Percentiles rank a stretch among this genome's conserved stretches.
Conservation (phyloP, 495 filamentous ascomycete genomes). For the Annulohypoxylon maeteangense region DNA sequence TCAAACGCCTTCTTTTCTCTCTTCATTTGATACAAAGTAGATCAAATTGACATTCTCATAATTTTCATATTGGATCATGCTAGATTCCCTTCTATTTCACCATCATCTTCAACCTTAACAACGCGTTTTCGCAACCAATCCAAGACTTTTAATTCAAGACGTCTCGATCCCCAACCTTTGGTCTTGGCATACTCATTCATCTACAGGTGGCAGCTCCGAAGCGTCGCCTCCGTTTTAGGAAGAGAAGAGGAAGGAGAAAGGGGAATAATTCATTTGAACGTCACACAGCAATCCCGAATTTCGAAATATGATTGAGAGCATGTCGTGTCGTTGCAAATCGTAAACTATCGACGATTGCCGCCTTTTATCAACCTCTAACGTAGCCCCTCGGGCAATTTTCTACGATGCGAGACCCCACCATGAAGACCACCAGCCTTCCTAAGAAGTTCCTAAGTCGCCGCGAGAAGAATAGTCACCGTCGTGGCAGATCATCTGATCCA, state of each 20-base stretch:
- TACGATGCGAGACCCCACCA: conserved; percentile 46
- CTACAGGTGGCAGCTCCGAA: conserved; percentile 1
- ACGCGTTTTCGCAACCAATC: not conserved
- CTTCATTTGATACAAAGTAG: not conserved
- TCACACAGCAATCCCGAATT: conserved; percentile 7
- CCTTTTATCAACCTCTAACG: conserved; percentile 7
- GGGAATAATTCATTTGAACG: not conserved
- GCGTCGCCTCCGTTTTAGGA: not conserved
- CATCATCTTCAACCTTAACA: conserved; percentile 43
- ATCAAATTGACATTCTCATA: not conserved
- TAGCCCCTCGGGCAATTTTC: conserved; percentile 33
- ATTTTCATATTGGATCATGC: conserved; percentile 28
- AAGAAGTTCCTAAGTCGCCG: conserved; percentile 75
- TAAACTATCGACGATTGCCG: conserved; percentile 25
- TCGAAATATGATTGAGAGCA: conserved; percentile 31
- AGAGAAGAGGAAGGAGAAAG: conserved; percentile 5
- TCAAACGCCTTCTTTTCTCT: conserved; percentile 11
- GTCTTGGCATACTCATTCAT: not conserved
- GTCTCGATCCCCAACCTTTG: conserved; percentile 17
- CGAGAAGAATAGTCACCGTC: conserved; percentile 69
- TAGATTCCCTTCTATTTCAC: conserved; percentile 30
- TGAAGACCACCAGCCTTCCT: conserved; percentile 48
- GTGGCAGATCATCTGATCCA: conserved; percentile 59
- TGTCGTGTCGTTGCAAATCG: conserved; percentile 23
- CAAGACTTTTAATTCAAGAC: conserved; percentile 6